Conservation (phyloP, 2,329 filamentous ascomycete species). For the Biscogniauxia sp. region DNA sequence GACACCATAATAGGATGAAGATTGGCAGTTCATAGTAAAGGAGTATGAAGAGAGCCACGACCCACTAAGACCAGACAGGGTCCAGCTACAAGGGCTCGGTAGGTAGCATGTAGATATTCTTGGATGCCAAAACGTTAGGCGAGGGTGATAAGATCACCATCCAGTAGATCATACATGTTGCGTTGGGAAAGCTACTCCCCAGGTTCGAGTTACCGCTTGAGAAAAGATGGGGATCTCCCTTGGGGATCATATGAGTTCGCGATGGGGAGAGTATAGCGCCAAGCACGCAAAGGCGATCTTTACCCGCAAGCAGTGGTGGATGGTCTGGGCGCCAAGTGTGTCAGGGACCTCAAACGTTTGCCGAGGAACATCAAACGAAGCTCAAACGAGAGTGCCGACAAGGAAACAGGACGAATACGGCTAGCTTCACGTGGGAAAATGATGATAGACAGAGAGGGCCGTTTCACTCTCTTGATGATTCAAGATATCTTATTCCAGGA, state of each 20-base stretch:
- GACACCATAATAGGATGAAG: conserved; percentile 2
- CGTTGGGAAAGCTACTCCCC: conserved; percentile 15
- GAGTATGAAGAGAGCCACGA: conserved; percentile 2
- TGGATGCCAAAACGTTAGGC: conserved; percentile 17
- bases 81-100: not conserved
- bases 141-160: conserved; percentile 20
- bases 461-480: not conserved
- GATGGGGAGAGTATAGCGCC: not conserved
- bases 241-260: conserved; percentile 9
- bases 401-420: not conserved
- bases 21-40: conserved; percentile 9
- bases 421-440: not conserved
- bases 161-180: conserved; percentile 23
- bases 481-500: not conserved
- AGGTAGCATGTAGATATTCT: conserved; percentile 5
- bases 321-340: not conserved
- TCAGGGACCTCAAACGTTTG: conserved; percentile 11
- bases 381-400: conserved; percentile 9
- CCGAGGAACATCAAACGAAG: conserved; percentile 18
- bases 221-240: conserved; percentile 21
- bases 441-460: not conserved
- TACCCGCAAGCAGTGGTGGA: not conserved
- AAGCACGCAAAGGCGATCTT: conserved; percentile 3
- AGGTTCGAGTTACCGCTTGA: conserved; percentile 16
- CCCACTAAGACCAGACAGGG: conserved; percentile 19